These are phyloP conservation scores for Rosa hybrid DNA, from an alignment of 331 rosid genomes.

Conservation along the genomic window DNA sequence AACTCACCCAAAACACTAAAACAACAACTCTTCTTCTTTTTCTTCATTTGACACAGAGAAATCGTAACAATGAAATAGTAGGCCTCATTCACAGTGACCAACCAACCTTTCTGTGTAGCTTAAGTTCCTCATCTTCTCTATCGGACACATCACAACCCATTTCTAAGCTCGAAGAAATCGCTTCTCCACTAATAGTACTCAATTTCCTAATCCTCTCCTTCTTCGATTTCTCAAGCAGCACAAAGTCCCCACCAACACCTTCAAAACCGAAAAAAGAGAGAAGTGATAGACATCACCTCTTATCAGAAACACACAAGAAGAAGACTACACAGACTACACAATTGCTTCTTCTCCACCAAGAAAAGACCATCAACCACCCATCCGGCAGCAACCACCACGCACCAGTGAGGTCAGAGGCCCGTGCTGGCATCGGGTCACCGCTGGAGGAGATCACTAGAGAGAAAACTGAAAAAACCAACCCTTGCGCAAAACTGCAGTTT, in stretches of 20 bases:
- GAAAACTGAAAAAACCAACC: no score
- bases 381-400: no score
- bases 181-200: conserved; percentile 43
- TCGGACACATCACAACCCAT: conserved; percentile 53
- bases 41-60: neutral
- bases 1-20: no score
- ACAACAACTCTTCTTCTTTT: no score
- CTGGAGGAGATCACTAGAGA: no score
- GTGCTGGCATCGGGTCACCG: no score
- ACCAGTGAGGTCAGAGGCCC: no score
- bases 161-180: conserved; percentile 34
- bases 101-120: conserved; percentile 53
- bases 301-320: conserved; percentile 35
- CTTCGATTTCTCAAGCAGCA: conserved; percentile 52
- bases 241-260: conserved; percentile 30
- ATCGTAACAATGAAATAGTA: neutral
- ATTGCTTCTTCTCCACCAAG: no score
- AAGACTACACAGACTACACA: conserved; percentile 18
- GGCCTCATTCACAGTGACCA: neutral
- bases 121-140: conserved; percentile 41
- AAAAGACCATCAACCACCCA: no score
- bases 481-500: no score
- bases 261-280: conserved; percentile 4
- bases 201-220: conserved; percentile 59
- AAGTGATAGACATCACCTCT: conserved; percentile 28